Base-by-base conservation (phyloP, 306 rosid genomes). In the Acacia acuminata region DNA sequence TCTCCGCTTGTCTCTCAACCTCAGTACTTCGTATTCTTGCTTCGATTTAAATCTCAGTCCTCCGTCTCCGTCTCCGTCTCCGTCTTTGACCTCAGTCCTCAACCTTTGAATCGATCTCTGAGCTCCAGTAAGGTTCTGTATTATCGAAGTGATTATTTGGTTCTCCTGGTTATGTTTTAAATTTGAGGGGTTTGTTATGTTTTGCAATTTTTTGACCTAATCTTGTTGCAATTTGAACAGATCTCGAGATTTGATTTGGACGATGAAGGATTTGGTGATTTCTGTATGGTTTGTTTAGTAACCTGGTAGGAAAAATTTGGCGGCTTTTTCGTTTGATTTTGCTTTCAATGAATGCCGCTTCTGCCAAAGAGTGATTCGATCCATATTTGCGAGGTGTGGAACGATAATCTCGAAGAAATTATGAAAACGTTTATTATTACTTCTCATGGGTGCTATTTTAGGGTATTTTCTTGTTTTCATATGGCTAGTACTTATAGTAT, bases 311-410 rank as follows among this genome's bases (percentile, higher is more conserved):
- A 42, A 51, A 19, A 27, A 27, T 25, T 64, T 44, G 51, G 73
- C 47, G 19, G 56, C 30, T 30, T 30, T 43, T 7, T 17, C 3
- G 34, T 63, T 64, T 2, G 22, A 78, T 67, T 78, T 48, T 40
- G 53, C 8, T 50, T 6, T 5, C 60, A 73, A 78, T 80, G 79
- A 58, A 87, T 87, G 90, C 77, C 77, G 85, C 87, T 85, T 42
- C 34, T n/a, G 22, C 81, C 88, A 6, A 82, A 85, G 70, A 73
- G 64, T 80, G 90, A 79, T 69, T 82, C 88, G 38, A 84, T 88
- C 77, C 82, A 79, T 68, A 88, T 88, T 71, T 90, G 91, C 32
- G 90, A 88, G 84, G 91, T 88, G 15, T 88, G 91, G 91, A 75
- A 30, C 77, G 83, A 82, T 53, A 88, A 86, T 70, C 84, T 88